These are phyloP conservation scores for Clitoria ternatea DNA, from an alignment of 306 rosid species.

Conservation along the genomic window DNA sequence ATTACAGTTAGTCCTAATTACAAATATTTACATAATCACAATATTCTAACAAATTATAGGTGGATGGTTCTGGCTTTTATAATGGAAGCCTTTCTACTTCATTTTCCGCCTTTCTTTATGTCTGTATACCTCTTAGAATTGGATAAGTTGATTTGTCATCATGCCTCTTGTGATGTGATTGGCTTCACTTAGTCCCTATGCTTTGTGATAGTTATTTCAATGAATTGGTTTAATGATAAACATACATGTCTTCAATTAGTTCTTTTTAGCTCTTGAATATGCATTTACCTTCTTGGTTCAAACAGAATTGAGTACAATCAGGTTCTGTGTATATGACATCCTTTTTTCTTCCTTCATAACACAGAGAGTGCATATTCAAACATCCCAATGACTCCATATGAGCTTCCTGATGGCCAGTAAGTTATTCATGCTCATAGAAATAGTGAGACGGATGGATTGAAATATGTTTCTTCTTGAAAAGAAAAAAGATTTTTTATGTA, in stretches of 20 bases:
- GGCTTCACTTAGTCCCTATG: not conserved
- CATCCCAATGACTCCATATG: slow-evolving; percentile 94
- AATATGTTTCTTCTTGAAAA: slow-evolving; percentile 23
- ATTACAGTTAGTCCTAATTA: too few species aligned
- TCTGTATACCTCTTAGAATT: not conserved
- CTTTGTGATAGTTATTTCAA: slow-evolving; percentile 9
- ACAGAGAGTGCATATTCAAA: slow-evolving; percentile 92
- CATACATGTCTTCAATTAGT: not conserved
- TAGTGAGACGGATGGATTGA: not conserved
- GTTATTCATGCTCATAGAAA: slow-evolving; percentile 29
- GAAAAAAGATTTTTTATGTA: slow-evolving; percentile 6
- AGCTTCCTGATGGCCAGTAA: slow-evolving; percentile 99
- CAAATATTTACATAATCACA: too few species aligned
- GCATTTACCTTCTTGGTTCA: slow-evolving; percentile 17
- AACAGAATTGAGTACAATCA: not conserved
- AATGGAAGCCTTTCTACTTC: not conserved
- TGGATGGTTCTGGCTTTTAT: not conserved
- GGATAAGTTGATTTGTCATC: not conserved
- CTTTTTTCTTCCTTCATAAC: not conserved
- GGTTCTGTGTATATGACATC: slow-evolving; percentile 18
- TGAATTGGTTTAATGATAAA: slow-evolving; percentile 13
- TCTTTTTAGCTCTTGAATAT: slow-evolving; percentile 24
- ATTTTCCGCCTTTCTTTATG: not conserved
- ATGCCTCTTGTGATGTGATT: not conserved
- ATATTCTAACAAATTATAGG: too few species aligned